Conservation (phyloP, 371 early-diverging fungal genomes). For the Apophysomyces ossiformis region DNA sequence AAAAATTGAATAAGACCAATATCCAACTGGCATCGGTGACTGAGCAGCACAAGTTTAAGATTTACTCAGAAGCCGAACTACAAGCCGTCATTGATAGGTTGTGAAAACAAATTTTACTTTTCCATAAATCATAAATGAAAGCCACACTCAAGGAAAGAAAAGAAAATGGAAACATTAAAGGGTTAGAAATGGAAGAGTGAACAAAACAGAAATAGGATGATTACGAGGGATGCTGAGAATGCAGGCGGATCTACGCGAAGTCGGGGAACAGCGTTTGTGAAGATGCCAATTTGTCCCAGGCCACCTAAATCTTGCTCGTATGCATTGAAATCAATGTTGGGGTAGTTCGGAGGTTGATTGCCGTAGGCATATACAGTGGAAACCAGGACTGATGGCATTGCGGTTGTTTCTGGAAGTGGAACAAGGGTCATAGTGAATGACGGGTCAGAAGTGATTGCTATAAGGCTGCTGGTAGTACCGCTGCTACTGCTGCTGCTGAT, state of each 20-base stretch:
- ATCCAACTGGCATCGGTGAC: conserved; percentile 97
- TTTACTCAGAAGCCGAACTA: conserved; percentile 78
- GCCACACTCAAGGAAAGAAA: not conserved
- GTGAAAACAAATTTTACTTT: conserved; percentile 34
- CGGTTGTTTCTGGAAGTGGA: not conserved
- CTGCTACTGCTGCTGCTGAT: not conserved
- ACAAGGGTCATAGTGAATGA: not conserved
- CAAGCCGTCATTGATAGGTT: conserved; percentile 69
- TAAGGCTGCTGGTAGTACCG: not conserved
- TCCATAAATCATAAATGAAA: conserved; percentile 7
- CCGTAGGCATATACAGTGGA: conserved; percentile 19
- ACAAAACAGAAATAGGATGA: conserved; percentile 1
- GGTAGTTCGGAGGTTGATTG: conserved; percentile 14
- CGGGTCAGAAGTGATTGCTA: not conserved
- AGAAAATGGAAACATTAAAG: conserved; percentile 5
- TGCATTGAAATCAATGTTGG: conserved; percentile 18
- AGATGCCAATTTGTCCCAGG: conserved; percentile 21
- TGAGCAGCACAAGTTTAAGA: conserved; percentile 72
- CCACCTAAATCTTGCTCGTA: conserved; percentile 14
- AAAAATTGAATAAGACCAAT: conserved; percentile 95
- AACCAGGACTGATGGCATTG: conserved; percentile 1
- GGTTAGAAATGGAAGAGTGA: not conserved
- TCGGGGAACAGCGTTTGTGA: conserved; percentile 9
- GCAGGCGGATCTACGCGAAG: conserved; percentile 1
- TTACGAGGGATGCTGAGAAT: not conserved